A percentile compares a stretch with the other conserved stretches of the same genome.
Conservation (phyloP, 345 rosid species). For the Euphorbia tirucalli region DNA sequence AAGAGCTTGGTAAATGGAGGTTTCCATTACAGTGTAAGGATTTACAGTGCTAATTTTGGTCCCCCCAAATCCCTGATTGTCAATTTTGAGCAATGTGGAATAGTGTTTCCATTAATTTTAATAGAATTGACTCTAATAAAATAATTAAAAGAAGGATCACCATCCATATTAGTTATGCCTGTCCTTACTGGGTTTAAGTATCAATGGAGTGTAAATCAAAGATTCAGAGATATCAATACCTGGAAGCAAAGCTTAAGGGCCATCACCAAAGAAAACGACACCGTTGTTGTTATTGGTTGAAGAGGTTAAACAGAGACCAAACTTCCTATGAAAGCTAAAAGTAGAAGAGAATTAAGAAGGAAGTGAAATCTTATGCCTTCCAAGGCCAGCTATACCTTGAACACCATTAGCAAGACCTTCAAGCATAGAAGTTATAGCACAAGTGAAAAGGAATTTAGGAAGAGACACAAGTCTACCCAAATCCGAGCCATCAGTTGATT, state of each 20-base stretch:
- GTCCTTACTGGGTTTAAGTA: conserved; percentile 15
- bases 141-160: conserved; percentile 19
- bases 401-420: conserved; percentile 15
- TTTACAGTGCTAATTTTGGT: neutral
- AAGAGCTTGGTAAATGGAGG: too few relatives aligned
- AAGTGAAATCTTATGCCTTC: neutral
- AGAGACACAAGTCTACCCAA: too few relatives aligned
- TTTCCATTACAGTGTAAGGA: too few relatives aligned
- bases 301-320: conserved; percentile 19
- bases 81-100: conserved; percentile 6
- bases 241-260: too few relatives aligned
- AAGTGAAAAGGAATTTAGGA: conserved; percentile 5
- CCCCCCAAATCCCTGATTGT: conserved; percentile 14
- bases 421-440: neutral
- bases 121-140: conserved; percentile 19
- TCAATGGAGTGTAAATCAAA: conserved; percentile 14
- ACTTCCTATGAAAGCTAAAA: conserved; percentile 7
- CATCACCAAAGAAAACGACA: neutral
- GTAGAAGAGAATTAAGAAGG: conserved; percentile 14
- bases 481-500: too few relatives aligned
- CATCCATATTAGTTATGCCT: neutral
- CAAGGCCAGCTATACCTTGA: too few relatives aligned
- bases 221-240: neutral
- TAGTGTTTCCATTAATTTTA: conserved; percentile 10
- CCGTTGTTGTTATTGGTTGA: neutral